These are phyloP conservation scores for Nigrograna mackinnonii DNA, from an alignment of 2,329 filamentous ascomycete species.

Conservation along the genomic window DNA sequence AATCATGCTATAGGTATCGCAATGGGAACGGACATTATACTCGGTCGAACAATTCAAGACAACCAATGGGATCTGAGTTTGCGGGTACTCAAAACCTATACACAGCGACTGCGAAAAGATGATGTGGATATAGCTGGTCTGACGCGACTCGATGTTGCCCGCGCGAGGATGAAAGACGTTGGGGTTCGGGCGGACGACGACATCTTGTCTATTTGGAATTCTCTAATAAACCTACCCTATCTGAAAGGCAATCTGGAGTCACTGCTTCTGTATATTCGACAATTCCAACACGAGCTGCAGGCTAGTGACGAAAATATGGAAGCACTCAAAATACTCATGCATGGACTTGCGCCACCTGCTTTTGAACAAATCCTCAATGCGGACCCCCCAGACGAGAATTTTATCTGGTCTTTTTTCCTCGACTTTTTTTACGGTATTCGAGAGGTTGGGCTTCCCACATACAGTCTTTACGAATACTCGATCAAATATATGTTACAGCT, in stretches of 20 bases:
- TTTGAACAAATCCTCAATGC: constrained; percentile 25
- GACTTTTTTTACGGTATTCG: constrained; percentile 27
- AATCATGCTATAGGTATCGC: constrained; percentile 8
- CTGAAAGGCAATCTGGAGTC: constrained; percentile 26
- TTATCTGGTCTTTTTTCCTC: constrained; percentile 27
- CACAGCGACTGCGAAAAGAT: constrained; percentile 2
- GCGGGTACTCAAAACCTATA: constrained; percentile 22
- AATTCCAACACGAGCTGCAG: constrained; percentile 25
- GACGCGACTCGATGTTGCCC: no score
- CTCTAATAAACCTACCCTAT: constrained; percentile 23
- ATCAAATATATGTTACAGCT: constrained; percentile 26
- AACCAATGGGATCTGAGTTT: constrained; percentile 41
- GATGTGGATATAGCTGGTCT: constrained; percentile 8
- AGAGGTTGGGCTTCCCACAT: constrained; percentile 17
- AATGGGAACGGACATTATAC: constrained; percentile 32
- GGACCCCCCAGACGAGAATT: constrained; percentile 22
- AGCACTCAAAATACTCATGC: constrained; percentile 22
- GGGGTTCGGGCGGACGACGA: background rate
- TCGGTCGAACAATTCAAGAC: constrained; percentile 30
- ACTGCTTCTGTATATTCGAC: constrained; percentile 27
- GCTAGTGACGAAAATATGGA: constrained; percentile 15
- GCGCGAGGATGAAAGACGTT: background rate
- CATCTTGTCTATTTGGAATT: constrained; percentile 19
- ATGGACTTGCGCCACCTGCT: constrained; percentile 30
- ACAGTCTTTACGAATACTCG: constrained; percentile 27